Conservation (phyloP, 169 alveolate species). For the Plasmodium chabaudi region DNA sequence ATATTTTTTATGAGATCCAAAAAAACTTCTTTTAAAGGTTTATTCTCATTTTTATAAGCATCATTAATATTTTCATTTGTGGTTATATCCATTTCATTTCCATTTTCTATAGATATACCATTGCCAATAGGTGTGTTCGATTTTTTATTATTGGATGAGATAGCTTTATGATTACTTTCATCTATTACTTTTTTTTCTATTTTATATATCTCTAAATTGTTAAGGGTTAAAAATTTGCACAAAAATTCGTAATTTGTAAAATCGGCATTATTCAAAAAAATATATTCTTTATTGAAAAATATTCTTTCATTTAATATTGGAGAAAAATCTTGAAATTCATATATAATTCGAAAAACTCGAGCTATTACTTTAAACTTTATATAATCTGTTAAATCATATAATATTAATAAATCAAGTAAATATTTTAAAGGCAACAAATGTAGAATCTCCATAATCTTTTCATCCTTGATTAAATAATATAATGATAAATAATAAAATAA, state of each 20-base stretch:
- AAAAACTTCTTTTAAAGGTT: neutral
- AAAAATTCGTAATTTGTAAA: conserved; percentile 62
- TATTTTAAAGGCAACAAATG: conserved; percentile 57
- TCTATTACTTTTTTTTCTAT: neutral
- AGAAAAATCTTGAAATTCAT: conserved; percentile 66
- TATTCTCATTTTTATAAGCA: neutral
- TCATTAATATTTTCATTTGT: neutral
- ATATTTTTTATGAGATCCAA: conserved; percentile 4
- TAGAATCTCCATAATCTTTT: conserved; percentile 53
- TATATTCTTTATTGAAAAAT: conserved; percentile 50
- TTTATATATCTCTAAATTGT: neutral
- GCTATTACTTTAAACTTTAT: conserved; percentile 51
- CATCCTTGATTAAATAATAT: conserved; percentile 53
- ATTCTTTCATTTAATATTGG: conserved; percentile 20
- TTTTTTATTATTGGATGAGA: conserved; percentile 4
- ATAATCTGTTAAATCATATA: conserved; percentile 64
- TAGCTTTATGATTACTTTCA: conserved; percentile 14
- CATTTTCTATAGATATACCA: neutral
- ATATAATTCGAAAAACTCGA: conserved; percentile 56
- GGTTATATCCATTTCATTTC: neutral
- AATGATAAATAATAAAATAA: conserved; percentile 61
- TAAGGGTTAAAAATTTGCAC: conserved; percentile 37
- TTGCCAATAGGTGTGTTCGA: neutral
- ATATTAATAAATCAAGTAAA: conserved; percentile 50
- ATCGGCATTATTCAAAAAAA: conserved; percentile 36